phyloP scores from a whole-genome alignment of 768 basidiomycete species.

The Clavulina sp. region DNA sequence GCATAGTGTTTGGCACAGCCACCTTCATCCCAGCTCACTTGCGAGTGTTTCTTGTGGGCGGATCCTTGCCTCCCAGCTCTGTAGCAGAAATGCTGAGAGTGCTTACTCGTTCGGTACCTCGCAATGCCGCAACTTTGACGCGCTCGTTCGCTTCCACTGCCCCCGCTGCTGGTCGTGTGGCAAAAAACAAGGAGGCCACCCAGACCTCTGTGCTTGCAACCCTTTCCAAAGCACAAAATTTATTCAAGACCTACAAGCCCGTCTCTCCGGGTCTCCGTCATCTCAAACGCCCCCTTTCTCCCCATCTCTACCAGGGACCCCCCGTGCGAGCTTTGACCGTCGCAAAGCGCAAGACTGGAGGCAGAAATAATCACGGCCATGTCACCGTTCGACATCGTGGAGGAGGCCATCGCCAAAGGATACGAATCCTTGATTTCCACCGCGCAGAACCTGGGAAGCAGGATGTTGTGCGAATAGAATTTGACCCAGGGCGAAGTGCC shows the following conservation, averaged over 20 bases:
- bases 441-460: conserved; percentile 63
- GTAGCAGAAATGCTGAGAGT: no score
- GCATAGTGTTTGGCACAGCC: no score
- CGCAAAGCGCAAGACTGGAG: conserved; percentile 69
- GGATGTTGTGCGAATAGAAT: conserved; percentile 89
- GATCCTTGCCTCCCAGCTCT: no score
- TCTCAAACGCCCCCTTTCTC: conserved; percentile 61
- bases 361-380: conserved; percentile 60
- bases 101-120: no score
- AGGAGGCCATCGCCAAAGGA: conserved; percentile 77
- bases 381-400: conserved; percentile 82
- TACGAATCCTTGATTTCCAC: conserved; percentile 74
- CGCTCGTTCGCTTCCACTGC: no score
- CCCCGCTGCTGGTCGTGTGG: no score
- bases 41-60: no score
- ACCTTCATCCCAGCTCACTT: no score
- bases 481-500: conserved; percentile 83
- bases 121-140: no score
- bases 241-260: conserved; percentile 84
- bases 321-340: conserved; percentile 71
- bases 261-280: conserved; percentile 76
- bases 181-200: no score
- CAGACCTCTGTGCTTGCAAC: no score
- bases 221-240: no score
- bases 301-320: conserved; percentile 70